phyloP scores from a whole-genome alignment of 169 alveolate genomes.

The Neospora caninum region DNA sequence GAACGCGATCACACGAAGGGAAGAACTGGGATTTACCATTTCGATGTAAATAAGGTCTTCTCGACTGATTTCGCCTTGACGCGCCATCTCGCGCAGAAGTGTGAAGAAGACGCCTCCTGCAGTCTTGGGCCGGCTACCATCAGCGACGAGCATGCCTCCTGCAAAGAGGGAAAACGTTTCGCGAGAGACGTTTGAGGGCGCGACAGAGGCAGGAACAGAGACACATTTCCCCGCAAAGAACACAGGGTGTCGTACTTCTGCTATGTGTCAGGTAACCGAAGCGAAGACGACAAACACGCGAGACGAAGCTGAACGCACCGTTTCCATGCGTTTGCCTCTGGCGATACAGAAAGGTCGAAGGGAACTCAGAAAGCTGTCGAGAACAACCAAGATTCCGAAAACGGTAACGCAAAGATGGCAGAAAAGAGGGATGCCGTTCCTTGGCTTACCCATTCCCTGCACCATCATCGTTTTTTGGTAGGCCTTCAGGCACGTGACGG shows the following conservation, averaged over 20 bases:
- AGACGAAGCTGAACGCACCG: too few species aligned
- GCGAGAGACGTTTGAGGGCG: neutral
- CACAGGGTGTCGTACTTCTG: too few species aligned
- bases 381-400: too few species aligned
- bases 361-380: neutral
- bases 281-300: too few species aligned
- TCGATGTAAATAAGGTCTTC: constrained; percentile 85
- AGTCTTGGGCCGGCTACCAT: constrained; percentile 84
- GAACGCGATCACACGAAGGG: too few species aligned
- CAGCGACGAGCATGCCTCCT: constrained; percentile 89
- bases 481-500: constrained; percentile 57
- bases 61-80: constrained; percentile 80
- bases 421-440: neutral
- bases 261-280: too few species aligned
- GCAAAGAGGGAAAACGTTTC: neutral
- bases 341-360: neutral
- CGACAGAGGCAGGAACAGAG: neutral
- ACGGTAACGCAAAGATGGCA: too few species aligned
- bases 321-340: too few species aligned
- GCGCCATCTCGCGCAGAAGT: constrained; percentile 80
- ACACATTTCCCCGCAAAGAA: too few species aligned
- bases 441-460: constrained; percentile 35
- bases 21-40: constrained; percentile 15
- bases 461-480: constrained; percentile 58
- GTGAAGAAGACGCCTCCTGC: constrained; percentile 90